Percentiles rank a stretch among this genome's conserved stretches.
Conservation (phyloP, 345 rosid species). For the Aquilaria malaccensis region DNA sequence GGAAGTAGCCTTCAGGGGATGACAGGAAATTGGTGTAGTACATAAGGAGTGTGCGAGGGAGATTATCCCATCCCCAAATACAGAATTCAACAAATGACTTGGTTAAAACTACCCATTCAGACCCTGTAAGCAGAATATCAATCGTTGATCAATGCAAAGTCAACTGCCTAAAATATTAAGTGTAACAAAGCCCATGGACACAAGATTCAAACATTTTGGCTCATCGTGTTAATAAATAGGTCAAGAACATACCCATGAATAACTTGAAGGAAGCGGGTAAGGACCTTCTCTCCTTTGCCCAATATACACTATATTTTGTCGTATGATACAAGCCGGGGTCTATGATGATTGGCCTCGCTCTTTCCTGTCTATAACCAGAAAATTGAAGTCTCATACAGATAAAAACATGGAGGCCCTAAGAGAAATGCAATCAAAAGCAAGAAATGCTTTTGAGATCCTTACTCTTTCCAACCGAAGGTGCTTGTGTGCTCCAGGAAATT, state of each 20-base stretch:
- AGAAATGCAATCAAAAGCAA: background rate
- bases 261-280: slow-evolving; percentile 88
- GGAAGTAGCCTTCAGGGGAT: slow-evolving; percentile 85
- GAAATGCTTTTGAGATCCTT: slow-evolving; percentile 25
- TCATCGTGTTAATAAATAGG: background rate
- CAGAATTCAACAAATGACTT: slow-evolving; percentile 86
- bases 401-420: slow-evolving; percentile 1
- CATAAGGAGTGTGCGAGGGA: slow-evolving; percentile 87
- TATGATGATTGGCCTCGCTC: slow-evolving; percentile 83
- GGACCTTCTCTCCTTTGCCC: slow-evolving; percentile 82
- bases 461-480: slow-evolving; percentile 94
- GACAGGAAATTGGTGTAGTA: slow-evolving; percentile 82
- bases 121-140: slow-evolving; percentile 40
- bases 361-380: slow-evolving; percentile 44
- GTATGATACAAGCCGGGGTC: slow-evolving; percentile 90
- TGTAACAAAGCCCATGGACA: no score
- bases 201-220: no score
- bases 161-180: no score
- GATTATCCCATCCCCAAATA: slow-evolving; percentile 96
- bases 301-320: slow-evolving; percentile 77
- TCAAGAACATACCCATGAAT: slow-evolving; percentile 52
- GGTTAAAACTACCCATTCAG: slow-evolving; percentile 66
- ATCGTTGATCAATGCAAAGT: background rate
- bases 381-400: background rate
- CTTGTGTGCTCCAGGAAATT: slow-evolving; percentile 96